Conservation (phyloP, 2,329 filamentous ascomycete genomes). For the Stagonosporopsis rhizophila region DNA sequence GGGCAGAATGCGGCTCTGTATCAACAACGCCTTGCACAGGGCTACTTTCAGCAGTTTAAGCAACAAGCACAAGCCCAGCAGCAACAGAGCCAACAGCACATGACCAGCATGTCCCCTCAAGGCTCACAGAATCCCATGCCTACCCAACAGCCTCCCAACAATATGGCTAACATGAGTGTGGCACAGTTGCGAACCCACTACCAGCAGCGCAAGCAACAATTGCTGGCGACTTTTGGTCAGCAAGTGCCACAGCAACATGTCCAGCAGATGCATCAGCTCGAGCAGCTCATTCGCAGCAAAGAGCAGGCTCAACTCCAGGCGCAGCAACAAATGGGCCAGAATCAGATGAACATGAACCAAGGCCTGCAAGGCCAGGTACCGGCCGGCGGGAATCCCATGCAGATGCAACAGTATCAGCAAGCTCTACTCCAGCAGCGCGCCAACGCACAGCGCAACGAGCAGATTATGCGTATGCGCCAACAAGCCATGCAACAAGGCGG, state of each 20-base stretch:
- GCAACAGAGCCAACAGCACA: slow-evolving; percentile 35
- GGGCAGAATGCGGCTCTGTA: slow-evolving; percentile 38
- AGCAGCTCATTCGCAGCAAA: slow-evolving; percentile 35
- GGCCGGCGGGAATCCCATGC: slow-evolving; percentile 32
- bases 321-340: slow-evolving; percentile 27
- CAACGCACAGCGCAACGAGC: slow-evolving; percentile 44
- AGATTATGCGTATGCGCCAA: slow-evolving; percentile 43
- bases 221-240: slow-evolving; percentile 34
- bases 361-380: slow-evolving; percentile 37
- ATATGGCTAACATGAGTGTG: slow-evolving; percentile 38
- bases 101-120: slow-evolving; percentile 43
- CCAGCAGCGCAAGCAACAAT: slow-evolving; percentile 31
- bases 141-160: slow-evolving; percentile 29
- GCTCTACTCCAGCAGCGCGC: slow-evolving; percentile 44
- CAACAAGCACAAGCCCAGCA: slow-evolving; percentile 36
- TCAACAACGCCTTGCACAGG: slow-evolving; percentile 35
- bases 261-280: slow-evolving; percentile 39
- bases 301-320: slow-evolving; percentile 24
- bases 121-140: slow-evolving; percentile 33
- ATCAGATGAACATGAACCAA: slow-evolving; percentile 29
- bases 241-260: slow-evolving; percentile 37
- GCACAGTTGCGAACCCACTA: slow-evolving; percentile 38
- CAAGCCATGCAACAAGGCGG: slow-evolving; percentile 41
- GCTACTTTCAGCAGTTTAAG: slow-evolving; percentile 32
- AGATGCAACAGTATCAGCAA: slow-evolving; percentile 46